Evolutionary conservation across 306 rosid genomes (phyloP), one percentile per base, ranked within the genome.

Genomic region (Pachyrhizus erosus): DNA sequence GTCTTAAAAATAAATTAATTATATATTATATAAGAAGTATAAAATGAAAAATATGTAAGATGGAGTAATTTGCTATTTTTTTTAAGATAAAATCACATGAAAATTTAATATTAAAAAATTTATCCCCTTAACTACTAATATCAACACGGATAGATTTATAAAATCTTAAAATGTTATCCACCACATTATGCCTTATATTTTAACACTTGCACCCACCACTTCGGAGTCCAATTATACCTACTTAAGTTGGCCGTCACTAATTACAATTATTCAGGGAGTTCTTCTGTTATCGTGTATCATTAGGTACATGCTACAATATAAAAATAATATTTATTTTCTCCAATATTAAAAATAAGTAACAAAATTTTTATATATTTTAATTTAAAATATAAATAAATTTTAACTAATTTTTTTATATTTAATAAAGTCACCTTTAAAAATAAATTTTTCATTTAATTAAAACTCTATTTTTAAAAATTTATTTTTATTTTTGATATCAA

Each of bases 141-240:
- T 84, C 34, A 65, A 46, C 31, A 6, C 5, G 17, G 80, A 82
- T 82, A 86, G 34, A 73, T 78, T 70, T 26, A 66, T 10, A 58
- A 52, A 42, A 82, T 80, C 76, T 80, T 84, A 87, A 85, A 84
- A 85, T 73, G 89, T 83, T 90, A 86, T 87, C 91, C n/a, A 57
- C 40, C 62, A 20, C 5, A 79, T 82, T 52, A 26, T 64, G 87
- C 84, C 40, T 72, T 84, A 21, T 85, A 84, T 77, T 79, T 82
- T 80, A 70, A 60, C 72, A 77, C 26, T 20, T 60, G 76, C 84
- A 74, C 88, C 89, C 74, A 84, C 89, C 88, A 80, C 82, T 84
- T n/a, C 51, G 65, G 77, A 64, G 33, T 76, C 68, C 85, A 52
- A 71, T 33, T 29, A 61, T 78, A 76, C 85, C 83, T 74, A 71